Percentiles rank a stretch among this genome's conserved stretches.
These are phyloP conservation scores for Cryptococcus wingfieldii DNA, from an alignment of 1,284 basidiomycete species.

Conservation along the genomic window DNA sequence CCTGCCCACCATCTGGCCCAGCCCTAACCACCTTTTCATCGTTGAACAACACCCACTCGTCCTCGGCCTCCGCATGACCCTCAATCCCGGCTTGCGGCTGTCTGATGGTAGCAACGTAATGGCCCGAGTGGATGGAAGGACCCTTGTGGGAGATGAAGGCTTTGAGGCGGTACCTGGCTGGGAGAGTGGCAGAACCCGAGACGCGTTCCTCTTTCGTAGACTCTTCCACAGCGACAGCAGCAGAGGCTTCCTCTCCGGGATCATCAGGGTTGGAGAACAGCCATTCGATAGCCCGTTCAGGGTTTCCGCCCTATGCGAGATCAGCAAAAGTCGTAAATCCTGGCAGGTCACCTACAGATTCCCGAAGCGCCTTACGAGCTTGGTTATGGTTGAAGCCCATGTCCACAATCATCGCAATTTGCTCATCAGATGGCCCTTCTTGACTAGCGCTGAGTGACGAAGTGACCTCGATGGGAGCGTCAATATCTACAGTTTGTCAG, in stretches of 20 bases:
- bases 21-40: constrained; percentile 93
- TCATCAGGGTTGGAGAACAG: constrained; percentile 94
- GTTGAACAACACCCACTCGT: constrained; percentile 83
- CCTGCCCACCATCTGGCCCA: constrained; percentile 55
- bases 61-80: constrained; percentile 44
- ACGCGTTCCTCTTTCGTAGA: constrained; percentile 18
- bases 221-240: constrained; percentile 17
- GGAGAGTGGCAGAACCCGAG: constrained; percentile 60
- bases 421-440: constrained; percentile 62
- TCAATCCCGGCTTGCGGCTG: constrained; percentile 36
- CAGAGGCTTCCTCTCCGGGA: constrained; percentile 55
- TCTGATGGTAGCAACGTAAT: constrained; percentile 58
- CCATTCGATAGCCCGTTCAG: constrained; percentile 91
- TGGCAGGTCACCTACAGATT: constrained; percentile 61
- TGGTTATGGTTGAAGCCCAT: constrained; percentile 90
- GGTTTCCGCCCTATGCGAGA: constrained; percentile 59
- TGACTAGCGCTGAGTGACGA: constrained; percentile 33
- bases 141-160: constrained; percentile 98
- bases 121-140: constrained; percentile 87
- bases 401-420: constrained; percentile 70
- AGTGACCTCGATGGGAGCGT: constrained; percentile 62
- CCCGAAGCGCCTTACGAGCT: constrained; percentile 78
- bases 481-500: constrained; percentile 62
- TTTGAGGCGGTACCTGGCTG: constrained; percentile 74
- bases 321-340: not conserved